These are phyloP conservation scores for Hericium coralloides DNA, from an alignment of 768 basidiomycete genomes.

Conservation along the genomic window DNA sequence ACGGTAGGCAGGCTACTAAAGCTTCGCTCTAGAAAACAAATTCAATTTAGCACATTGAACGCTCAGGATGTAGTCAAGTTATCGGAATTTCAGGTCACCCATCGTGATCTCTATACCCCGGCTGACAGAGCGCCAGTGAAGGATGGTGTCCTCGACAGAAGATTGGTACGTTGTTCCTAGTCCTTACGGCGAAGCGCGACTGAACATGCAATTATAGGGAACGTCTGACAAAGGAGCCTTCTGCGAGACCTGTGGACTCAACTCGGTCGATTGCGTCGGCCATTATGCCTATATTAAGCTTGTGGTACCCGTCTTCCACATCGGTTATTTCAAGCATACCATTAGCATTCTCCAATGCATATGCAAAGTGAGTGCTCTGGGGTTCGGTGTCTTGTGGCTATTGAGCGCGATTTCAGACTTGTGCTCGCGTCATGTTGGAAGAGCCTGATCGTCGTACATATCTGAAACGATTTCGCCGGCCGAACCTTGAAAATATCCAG, in stretches of 20 bases:
- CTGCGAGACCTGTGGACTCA: constrained; percentile 93
- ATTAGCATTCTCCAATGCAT: constrained; percentile 91
- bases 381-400: not conserved
- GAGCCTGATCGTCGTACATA: constrained; percentile 78
- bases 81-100: constrained; percentile 93
- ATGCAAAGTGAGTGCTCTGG: constrained; percentile 68
- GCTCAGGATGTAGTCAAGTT: constrained; percentile 94
- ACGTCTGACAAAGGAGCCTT: constrained; percentile 88
- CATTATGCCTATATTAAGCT: constrained; percentile 99
- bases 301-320: constrained; percentile 93
- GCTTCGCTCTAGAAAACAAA: constrained; percentile 59
- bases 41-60: constrained; percentile 92
- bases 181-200: not conserved
- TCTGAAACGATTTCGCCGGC: constrained; percentile 85
- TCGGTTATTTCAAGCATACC: constrained; percentile 96
- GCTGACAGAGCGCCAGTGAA: constrained; percentile 79
- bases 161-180: constrained; percentile 51
- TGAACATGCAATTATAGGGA: constrained; percentile 44
- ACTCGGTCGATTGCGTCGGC: constrained; percentile 90
- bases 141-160: constrained; percentile 87
- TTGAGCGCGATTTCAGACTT: constrained; percentile 43
- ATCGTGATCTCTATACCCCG: constrained; percentile 83
- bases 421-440: constrained; percentile 83
- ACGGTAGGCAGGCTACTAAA: not conserved
- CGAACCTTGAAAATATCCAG: constrained; percentile 88